Evolutionary conservation across 805 yeast species (phyloP), one percentile per base, ranked within the genome.

Genomic region (Candida ficus): DNA sequence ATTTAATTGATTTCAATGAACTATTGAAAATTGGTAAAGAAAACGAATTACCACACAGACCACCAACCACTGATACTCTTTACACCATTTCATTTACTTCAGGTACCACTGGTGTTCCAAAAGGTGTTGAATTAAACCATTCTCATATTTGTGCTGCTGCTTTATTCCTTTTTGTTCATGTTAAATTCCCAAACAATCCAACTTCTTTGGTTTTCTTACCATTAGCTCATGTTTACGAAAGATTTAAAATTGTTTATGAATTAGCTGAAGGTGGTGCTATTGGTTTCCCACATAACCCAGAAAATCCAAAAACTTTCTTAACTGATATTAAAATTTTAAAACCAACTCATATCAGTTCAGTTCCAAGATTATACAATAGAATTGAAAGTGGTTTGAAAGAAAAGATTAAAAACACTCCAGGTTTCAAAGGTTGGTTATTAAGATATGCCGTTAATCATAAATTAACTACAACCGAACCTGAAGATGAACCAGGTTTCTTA

Each of bases 101-200:
- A 0, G 90, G 90, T 25, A 82, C 90, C 2, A 81, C 89, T 1
- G 88, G 88, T 14, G 60, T 71, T 14, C 90, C 90, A 35, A 82
- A 83, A 60, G 90, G 90, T 39, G 89, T 78, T 14, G 74, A 70
- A 37, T 43, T 75, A 32, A 64, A 74, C 8, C 87, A 82, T 37
- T 61, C 63, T 10, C 71, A 71, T 52, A 67, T 74, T 10, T 64
- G 71, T 11, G 70, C 83, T 3, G 72, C 68, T 7, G 71, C 76
- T 31, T 69, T 73, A 2, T 61, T 70, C 30, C 56, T 70, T 0
- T 61, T 71, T 37, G 53, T 67, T 4, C 59, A 63, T 21, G 56
- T 63, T 25, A 49, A 55, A 21, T 41, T 62, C 17, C 61, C 63
- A 25, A 22, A 45, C 30, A 50, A 56, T 29, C 54, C 59, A 19